Conservation (phyloP, 495 filamentous ascomycete species). For the Aspergillus kassunensis region DNA sequence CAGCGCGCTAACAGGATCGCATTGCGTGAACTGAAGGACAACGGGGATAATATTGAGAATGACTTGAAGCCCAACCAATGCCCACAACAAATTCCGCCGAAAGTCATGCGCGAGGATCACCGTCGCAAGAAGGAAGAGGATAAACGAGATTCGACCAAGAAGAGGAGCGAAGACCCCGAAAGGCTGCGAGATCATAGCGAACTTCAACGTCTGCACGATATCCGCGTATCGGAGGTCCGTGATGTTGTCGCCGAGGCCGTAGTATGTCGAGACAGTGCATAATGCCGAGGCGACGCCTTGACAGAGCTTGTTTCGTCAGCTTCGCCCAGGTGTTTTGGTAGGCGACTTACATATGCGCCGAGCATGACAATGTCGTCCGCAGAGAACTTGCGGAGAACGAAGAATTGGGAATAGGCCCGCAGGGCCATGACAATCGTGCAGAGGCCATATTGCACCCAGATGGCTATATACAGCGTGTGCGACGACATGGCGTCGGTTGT, state of each 20-base stretch:
- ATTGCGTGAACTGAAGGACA: slow-evolving; percentile 4
- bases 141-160: slow-evolving; percentile 4
- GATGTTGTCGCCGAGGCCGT: not conserved
- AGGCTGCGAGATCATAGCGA: not conserved
- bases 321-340: not conserved
- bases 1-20: not conserved
- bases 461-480: not conserved
- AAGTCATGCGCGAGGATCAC: not conserved
- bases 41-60: not conserved
- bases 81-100: slow-evolving; percentile 4
- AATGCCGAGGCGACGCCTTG: slow-evolving; percentile 1
- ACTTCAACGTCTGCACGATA: not conserved
- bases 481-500: not conserved
- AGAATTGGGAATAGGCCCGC: slow-evolving; percentile 1
- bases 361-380: slow-evolving; percentile 5
- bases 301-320: not conserved
- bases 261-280: not conserved
- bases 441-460: slow-evolving; percentile 5
- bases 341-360: not conserved
- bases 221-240: not conserved
- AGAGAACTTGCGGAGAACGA: not conserved
- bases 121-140: not conserved
- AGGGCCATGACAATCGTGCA: slow-evolving; percentile 5
- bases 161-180: not conserved
- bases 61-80: not conserved